Evolutionary conservation across 441 rosid species (phyloP).

Genomic region (Metrosideros polymorpha): DNA sequence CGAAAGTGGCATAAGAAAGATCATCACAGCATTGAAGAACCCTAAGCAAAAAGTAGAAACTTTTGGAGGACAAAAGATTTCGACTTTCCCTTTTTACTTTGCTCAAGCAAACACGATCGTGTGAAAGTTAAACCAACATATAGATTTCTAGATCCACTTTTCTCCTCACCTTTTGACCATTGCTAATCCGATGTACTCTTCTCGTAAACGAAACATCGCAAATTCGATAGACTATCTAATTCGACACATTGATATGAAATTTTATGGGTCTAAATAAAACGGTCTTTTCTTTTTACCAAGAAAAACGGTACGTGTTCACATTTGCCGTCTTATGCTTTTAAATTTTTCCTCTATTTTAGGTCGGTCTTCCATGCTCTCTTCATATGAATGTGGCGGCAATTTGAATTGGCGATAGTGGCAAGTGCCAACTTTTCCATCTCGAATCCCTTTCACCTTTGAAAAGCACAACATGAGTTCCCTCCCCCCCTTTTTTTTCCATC

Average conservation of each 20-base stretch:
- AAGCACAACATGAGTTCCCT: neutral
- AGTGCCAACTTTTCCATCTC: neutral
- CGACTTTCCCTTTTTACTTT: neutral
- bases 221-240: fast-evolving
- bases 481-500: neutral
- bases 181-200: fast-evolving
- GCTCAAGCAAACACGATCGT: neutral
- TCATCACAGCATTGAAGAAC: neutral
- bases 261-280: neutral
- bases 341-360: neutral
- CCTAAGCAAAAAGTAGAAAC: neutral
- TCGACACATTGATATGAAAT: fast-evolving
- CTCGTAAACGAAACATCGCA: neutral
- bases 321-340: neutral
- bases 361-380: neutral
- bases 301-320: neutral
- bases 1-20: neutral
- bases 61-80: neutral
- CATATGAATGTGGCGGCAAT: neutral
- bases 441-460: neutral
- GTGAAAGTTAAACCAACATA: neutral
- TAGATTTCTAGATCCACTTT: neutral
- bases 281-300: neutral
- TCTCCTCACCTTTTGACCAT: neutral
- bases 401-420: neutral